Base-by-base conservation (phyloP, 1,284 basidiomycete species). In the Microbotryum lychnidis-dioicae region DNA sequence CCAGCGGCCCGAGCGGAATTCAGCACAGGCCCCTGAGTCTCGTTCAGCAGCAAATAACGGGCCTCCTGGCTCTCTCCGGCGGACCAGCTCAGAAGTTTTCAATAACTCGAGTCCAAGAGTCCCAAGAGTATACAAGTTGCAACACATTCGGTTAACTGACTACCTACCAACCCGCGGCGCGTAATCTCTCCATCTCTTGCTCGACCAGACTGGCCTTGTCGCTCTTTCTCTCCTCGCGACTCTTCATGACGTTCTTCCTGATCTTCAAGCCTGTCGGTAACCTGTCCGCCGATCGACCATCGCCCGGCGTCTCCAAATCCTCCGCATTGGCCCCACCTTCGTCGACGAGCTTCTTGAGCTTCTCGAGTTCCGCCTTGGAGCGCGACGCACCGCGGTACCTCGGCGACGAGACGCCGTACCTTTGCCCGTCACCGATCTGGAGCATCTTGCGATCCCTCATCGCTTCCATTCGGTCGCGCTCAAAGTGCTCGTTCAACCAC, bases 401-500 rank as follows among this genome's bases (percentile, higher is more conserved):
- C 48, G 54, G 56, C n/a, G 55, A 37, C 8, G 47, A 47, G 25
- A 66, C 67, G 37, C 60, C 61, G 52, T 66, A 57, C 60, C 66
- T 68, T 52, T 59, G 56, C 21, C 67, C 67, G 50, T 66, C 67
- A n/a, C 66, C 66, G 51, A 68, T 64, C 67, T 64, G 63, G 60
- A 68, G 65, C 67, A 68, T 68, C 54, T 66, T 66, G 56, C 65
- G 57, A 50, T 68, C 67, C 47, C 67, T 55, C 54, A 66, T 56
- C 58, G 64, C 62, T 50, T 68, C 67, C 63, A 67, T 69, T n/a
- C 56, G 44, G 54, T 69, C 67, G 50, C 67, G 63, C 57, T 69
- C 66, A 56, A 72, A 72, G 63, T 72, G 65, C 55, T 70, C 70
- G 58, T 71, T 66, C 45, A 67, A 62, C 70, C 70, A 72, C 29